Evolutionary conservation across 768 basidiomycete species (phyloP).

Genomic region (Pulveroboletus ravenelii): DNA sequence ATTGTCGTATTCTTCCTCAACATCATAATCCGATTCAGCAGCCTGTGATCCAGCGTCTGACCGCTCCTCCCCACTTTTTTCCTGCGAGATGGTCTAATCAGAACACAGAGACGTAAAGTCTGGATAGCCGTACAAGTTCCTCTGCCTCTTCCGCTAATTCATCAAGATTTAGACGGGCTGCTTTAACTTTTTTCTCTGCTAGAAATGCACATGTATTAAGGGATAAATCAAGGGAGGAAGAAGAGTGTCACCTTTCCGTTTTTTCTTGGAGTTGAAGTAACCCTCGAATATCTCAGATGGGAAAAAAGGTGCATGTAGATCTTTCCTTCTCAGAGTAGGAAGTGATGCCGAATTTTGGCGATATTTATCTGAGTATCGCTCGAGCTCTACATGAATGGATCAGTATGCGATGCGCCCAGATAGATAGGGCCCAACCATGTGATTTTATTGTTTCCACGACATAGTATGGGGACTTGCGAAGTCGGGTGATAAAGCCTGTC

Average conservation of each 20-base stretch:
- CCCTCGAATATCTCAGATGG: conserved; percentile 70
- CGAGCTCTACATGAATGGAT: conserved; percentile 47
- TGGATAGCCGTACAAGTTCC: conserved; percentile 39
- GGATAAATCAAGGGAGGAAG: neutral
- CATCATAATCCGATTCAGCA: conserved; percentile 73
- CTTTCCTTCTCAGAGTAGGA: conserved; percentile 63
- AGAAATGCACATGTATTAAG: neutral
- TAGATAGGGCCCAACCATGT: conserved; percentile 36
- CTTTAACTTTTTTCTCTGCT: conserved; percentile 32
- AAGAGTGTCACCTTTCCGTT: conserved; percentile 40
- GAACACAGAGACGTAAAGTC: neutral
- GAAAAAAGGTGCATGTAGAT: conserved; percentile 73
- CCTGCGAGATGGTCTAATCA: conserved; percentile 33
- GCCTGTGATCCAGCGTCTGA: conserved; percentile 66
- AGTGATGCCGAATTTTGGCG: conserved; percentile 54
- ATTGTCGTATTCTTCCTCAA: conserved; percentile 88
- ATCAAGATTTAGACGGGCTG: conserved; percentile 56
- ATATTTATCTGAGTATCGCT: conserved; percentile 84
- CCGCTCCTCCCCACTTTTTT: conserved; percentile 66
- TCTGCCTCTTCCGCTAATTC: conserved; percentile 64
- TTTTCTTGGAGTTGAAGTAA: conserved; percentile 75
- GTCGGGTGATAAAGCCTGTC: conserved; percentile 56
- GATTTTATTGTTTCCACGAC: conserved; percentile 68
- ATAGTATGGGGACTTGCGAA: conserved; percentile 71
- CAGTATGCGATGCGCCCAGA: neutral